Evolutionary conservation across 805 yeast genomes (phyloP).

Genomic region (Grigorovia yakushimaensis): DNA sequence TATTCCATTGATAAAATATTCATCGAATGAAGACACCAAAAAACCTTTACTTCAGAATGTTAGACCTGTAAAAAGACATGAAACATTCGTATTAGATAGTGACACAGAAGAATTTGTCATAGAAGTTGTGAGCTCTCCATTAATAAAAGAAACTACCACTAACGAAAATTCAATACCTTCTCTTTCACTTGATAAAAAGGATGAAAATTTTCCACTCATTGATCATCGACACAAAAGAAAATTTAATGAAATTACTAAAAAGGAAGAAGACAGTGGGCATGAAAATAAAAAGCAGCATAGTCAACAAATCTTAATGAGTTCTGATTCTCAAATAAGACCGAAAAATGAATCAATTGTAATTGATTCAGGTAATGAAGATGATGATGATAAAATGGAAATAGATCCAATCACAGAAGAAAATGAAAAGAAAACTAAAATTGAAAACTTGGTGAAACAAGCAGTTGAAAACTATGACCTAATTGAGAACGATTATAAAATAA

Average conservation of each 20-base stretch:
- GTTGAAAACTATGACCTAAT: constrained; percentile 2
- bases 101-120: constrained; percentile 3
- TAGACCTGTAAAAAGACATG: background rate
- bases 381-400: background rate
- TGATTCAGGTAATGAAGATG: constrained; percentile 27
- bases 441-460: constrained; percentile 2
- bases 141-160: background rate
- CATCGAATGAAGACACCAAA: too few species aligned
- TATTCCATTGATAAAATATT: too few species aligned
- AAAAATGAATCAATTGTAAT: constrained; percentile 13
- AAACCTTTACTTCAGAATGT: too few species aligned
- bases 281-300: background rate
- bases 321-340: background rate
- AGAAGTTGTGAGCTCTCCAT: background rate
- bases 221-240: constrained; percentile 1
- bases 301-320: background rate
- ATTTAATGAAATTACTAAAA: background rate
- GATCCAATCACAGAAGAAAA: background rate
- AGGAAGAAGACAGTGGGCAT: background rate
- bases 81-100: constrained; percentile 3
- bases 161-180: background rate
- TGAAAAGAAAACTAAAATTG: background rate
- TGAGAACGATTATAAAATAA: background rate
- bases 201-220: background rate
- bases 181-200: background rate